phyloP scores from a whole-genome alignment of 106 monocot species.

The Chionographis japonica region DNA sequence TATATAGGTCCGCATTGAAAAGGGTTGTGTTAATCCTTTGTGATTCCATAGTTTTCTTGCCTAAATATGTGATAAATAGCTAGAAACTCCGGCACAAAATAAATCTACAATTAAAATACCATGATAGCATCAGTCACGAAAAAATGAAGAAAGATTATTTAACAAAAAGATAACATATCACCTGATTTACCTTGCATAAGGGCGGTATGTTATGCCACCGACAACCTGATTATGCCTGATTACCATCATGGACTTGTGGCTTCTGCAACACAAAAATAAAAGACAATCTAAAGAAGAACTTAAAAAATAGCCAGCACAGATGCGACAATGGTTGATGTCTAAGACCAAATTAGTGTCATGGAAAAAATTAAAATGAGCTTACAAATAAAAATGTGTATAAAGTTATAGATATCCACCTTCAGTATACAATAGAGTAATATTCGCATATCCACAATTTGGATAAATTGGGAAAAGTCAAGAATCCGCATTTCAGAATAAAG shows the following conservation, averaged over 20 bases:
- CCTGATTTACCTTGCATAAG: constrained; percentile 62
- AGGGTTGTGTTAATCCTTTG: too few species aligned
- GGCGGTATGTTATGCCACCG: constrained; percentile 99
- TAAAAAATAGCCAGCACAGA: background rate
- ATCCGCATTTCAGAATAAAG: too few species aligned
- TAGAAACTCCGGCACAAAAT: too few species aligned
- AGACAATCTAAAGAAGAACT: background rate
- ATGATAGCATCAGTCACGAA: background rate
- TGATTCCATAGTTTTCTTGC: too few species aligned
- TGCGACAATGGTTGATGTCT: too few species aligned
- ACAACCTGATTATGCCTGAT: constrained; percentile 84
- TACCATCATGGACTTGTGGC: constrained; percentile 99
- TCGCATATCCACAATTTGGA: too few species aligned
- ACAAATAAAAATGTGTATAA: background rate
- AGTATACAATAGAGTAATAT: too few species aligned
- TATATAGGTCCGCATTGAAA: too few species aligned
- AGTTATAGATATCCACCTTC: too few species aligned
- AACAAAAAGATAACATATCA: constrained; percentile 2
- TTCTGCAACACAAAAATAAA: constrained; percentile 41
- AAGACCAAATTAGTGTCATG: background rate
- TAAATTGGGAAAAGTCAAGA: too few species aligned
- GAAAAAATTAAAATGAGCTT: background rate
- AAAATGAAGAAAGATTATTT: background rate
- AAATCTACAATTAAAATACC: too few species aligned
- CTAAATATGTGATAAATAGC: too few species aligned